Evolutionary conservation across 192 early-diverging fungal species (phyloP).

Genomic region (Piromyces finnis): DNA sequence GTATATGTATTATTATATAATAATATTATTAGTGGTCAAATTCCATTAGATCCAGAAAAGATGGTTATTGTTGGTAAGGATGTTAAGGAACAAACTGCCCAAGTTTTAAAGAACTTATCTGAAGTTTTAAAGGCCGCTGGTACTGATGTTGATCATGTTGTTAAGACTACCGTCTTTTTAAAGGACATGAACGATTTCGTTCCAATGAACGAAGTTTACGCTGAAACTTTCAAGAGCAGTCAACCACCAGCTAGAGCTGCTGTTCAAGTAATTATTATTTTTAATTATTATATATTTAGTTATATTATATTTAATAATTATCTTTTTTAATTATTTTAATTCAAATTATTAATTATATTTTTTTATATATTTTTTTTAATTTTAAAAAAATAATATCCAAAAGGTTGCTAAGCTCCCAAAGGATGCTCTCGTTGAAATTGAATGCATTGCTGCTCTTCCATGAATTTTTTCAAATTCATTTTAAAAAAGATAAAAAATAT

Average conservation of each 20-base stretch:
- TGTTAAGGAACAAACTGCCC: slow-evolving; percentile 52
- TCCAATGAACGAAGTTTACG: slow-evolving; percentile 80
- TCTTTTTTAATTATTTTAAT: no score
- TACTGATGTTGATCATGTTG: slow-evolving; percentile 59
- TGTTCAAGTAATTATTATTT: slow-evolving; percentile 29
- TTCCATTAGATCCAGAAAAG: slow-evolving; percentile 48
- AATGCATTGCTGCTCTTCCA: slow-evolving; percentile 46
- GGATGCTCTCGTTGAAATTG: slow-evolving; percentile 84
- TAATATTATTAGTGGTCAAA: background rate
- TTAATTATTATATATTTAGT: no score
- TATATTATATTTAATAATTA: no score
- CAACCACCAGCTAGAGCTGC: slow-evolving; percentile 51
- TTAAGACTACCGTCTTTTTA: slow-evolving; percentile 94
- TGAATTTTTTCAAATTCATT: background rate
- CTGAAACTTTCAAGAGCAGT: slow-evolving; percentile 30
- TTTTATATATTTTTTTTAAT: no score
- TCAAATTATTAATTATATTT: no score
- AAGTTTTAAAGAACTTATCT: slow-evolving; percentile 57
- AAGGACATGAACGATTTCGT: slow-evolving; percentile 83
- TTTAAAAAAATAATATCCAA: no score
- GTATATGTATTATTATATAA: no score
- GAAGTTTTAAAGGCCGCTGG: slow-evolving; percentile 68
- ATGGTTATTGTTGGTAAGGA: slow-evolving; percentile 55
- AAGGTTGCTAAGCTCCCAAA: slow-evolving; percentile 72
- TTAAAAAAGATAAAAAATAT: background rate